phyloP scores from a whole-genome alignment of 805 yeast genomes.

The Sugiyamaella mastotermitis region DNA sequence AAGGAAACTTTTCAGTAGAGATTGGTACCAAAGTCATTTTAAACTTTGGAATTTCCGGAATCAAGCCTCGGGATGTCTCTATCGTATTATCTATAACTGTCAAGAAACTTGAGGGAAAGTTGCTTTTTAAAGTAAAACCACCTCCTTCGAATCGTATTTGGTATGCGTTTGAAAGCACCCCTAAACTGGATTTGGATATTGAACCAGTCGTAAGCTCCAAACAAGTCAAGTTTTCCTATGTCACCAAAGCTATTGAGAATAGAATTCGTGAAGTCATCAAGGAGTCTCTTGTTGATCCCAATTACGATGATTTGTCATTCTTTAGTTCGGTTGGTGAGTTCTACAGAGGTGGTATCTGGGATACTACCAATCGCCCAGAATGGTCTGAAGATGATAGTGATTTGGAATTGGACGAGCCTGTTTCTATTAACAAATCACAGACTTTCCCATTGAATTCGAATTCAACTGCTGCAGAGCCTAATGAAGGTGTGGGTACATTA shows the following conservation, averaged over 20 bases:
- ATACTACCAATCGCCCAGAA: conserved; percentile 20
- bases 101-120: conserved; percentile 64
- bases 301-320: conserved; percentile 81
- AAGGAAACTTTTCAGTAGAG: conserved; percentile 70
- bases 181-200: conserved; percentile 63
- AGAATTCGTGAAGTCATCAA: conserved; percentile 71
- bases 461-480: conserved; percentile 9
- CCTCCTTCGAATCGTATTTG: conserved; percentile 89
- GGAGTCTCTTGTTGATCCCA: conserved; percentile 78
- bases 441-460: not conserved
- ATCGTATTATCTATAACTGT: conserved; percentile 65
- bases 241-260: conserved; percentile 74
- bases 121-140: conserved; percentile 66
- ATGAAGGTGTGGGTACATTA: conserved; percentile 7
- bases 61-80: conserved; percentile 68
- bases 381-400: conserved; percentile 1
- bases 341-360: conserved; percentile 95
- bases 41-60: conserved; percentile 60
- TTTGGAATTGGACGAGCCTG: not conserved
- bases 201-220: conserved; percentile 91
- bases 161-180: conserved; percentile 82
- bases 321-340: conserved; percentile 60
- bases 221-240: conserved; percentile 67
- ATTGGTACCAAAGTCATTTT: conserved; percentile 76
- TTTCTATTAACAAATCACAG: not conserved